Percentiles rank a stretch among this genome's conserved stretches.
Conservation (phyloP, 495 filamentous ascomycete species). For the Neurospora sp. region DNA sequence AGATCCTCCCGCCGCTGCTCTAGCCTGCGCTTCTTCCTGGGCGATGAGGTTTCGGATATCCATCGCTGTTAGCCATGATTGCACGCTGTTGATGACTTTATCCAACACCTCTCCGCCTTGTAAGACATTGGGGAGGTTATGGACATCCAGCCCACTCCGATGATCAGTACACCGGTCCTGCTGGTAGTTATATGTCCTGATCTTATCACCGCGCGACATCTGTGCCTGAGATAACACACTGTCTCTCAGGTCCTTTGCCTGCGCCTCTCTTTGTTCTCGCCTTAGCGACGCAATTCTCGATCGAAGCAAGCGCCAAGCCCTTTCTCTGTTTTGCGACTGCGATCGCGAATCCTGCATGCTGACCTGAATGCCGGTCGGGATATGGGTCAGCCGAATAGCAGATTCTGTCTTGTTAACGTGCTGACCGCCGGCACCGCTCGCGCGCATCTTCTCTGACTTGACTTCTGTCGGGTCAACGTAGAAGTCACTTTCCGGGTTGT, state of each 20-base stretch:
- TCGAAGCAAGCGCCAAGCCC: constrained; percentile 76
- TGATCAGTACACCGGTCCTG: constrained; percentile 95
- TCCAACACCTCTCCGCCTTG: constrained; percentile 61
- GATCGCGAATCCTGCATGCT: constrained; percentile 87
- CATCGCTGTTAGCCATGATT: constrained; percentile 62
- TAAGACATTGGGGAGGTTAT: constrained; percentile 75
- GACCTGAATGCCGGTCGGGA: constrained; percentile 75
- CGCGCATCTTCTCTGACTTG: constrained; percentile 78
- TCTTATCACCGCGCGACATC: constrained; percentile 84
- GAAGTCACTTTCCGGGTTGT: constrained; percentile 82
- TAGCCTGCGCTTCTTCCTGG: constrained; percentile 33
- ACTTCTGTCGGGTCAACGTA: constrained; percentile 84
- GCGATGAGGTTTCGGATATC: constrained; percentile 62
- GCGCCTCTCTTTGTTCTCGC: constrained; percentile 77
- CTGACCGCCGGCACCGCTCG: constrained; percentile 85
- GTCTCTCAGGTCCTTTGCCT: constrained; percentile 58
- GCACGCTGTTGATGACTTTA: constrained; percentile 70
- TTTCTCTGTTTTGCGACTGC: constrained; percentile 79
- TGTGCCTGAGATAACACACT: constrained; percentile 68
- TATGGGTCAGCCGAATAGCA: constrained; percentile 85
- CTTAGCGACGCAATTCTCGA: constrained; percentile 71
- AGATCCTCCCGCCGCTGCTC: constrained; percentile 1
- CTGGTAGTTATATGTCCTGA: constrained; percentile 89
- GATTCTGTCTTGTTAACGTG: constrained; percentile 98
- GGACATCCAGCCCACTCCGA: constrained; percentile 68